These are phyloP conservation scores for Syzygium jambos DNA, from an alignment of 345 rosid genomes.

Conservation along the genomic window DNA sequence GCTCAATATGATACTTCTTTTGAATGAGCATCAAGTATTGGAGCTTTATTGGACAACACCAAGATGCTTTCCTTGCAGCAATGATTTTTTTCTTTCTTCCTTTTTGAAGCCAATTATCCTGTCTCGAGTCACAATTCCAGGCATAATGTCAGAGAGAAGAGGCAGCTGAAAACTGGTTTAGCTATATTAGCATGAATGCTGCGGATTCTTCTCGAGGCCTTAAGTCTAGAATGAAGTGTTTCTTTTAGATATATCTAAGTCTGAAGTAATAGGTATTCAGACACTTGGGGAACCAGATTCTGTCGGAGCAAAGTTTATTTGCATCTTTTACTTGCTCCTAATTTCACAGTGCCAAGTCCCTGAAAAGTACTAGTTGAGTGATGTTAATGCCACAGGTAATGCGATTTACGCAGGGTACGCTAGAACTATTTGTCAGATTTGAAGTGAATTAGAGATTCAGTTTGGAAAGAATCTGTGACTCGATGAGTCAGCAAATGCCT, in stretches of 20 bases:
- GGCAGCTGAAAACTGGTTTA: neutral
- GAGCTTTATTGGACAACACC: neutral
- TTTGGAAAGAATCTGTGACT: neutral
- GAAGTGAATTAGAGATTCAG: neutral
- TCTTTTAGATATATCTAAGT: neutral
- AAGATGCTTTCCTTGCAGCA: neutral
- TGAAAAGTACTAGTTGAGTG: neutral
- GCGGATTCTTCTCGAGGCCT: neutral
- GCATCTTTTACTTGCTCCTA: neutral
- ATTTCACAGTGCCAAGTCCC: neutral
- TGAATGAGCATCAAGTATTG: neutral
- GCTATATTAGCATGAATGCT: neutral
- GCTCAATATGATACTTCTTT: neutral
- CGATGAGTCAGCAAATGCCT: neutral
- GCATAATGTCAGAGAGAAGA: neutral
- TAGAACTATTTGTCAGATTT: neutral
- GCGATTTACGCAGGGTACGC: neutral
- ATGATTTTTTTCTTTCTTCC: neutral
- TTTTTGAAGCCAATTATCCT: neutral
- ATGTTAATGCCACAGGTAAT: neutral
- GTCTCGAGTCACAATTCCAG: neutral
- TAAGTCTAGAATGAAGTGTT: neutral
- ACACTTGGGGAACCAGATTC: neutral
- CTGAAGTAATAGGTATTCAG: neutral
- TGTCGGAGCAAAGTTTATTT: neutral